Evolutionary conservation across 441 rosid species (phyloP).

Genomic region (Pelargonium australe): DNA sequence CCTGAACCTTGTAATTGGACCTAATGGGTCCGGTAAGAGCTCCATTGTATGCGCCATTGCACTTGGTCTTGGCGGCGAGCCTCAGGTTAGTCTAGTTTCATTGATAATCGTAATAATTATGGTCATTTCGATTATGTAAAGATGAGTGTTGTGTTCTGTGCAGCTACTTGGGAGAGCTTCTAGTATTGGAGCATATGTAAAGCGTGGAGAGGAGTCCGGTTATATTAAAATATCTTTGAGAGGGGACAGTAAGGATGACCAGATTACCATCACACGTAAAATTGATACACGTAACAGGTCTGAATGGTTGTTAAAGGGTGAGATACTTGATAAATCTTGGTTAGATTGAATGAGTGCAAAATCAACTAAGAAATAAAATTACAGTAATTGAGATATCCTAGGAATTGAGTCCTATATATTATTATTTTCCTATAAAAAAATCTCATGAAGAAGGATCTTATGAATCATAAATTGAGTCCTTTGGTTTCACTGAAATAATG

Average conservation of each 20-base stretch:
- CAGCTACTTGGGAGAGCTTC: slow-evolving; percentile 94
- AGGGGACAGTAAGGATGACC: slow-evolving; percentile 52
- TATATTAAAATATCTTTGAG: slow-evolving; percentile 65
- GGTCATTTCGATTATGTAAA: slow-evolving; percentile 10
- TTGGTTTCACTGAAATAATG: neutral
- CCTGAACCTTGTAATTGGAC: slow-evolving; percentile 88
- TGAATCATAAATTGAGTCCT: neutral
- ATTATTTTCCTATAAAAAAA: slow-evolving; percentile 6
- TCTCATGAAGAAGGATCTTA: neutral
- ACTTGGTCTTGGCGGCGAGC: slow-evolving; percentile 88
- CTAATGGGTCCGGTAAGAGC: slow-evolving; percentile 96
- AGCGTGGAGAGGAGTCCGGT: slow-evolving; percentile 82
- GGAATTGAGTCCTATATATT: neutral
- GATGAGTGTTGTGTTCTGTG: slow-evolving; percentile 18
- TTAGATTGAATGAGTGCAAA: neutral
- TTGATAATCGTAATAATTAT: slow-evolving; percentile 18
- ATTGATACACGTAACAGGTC: slow-evolving; percentile 85
- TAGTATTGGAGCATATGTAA: slow-evolving; percentile 80
- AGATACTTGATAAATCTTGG: slow-evolving; percentile 20
- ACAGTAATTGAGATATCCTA: neutral
- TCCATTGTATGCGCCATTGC: slow-evolving; percentile 97
- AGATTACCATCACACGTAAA: slow-evolving; percentile 52
- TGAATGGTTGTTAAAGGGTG: slow-evolving; percentile 84
- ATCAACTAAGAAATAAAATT: neutral
- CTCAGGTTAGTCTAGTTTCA: slow-evolving; percentile 51